Base-by-base conservation (phyloP, 257 asterid genomes). In the Nicotiana tabacum region DNA sequence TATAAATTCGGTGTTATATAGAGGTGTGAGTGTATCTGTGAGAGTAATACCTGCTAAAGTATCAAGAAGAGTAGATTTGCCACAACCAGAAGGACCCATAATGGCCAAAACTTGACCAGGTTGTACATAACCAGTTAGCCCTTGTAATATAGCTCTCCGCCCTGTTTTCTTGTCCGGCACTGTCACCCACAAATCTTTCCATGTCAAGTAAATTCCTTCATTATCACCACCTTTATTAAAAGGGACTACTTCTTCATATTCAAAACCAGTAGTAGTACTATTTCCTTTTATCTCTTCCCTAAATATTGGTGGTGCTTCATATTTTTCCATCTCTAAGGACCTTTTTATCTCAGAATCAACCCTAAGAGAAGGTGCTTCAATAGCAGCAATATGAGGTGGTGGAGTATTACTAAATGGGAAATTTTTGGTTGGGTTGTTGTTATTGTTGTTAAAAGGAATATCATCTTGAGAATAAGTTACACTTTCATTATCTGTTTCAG, bases 51-150 rank as follows among this genome's bases (percentile, higher is more conserved):
- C 93, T 66, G 93, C 93, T 81, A 91, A 81, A 3, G 94, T 85
- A 66, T 92, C 93, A n/a, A 92, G 94, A 16, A 92, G 94, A 18
- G 94, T 92, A 0, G 96, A 92, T 82, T 92, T 92, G 53, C 96
- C 96, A 64, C 88, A 89, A 2, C 96, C 96, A 2, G 96, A 92
- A 64, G 96, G 96, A 15, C 96, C 96, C 96, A 92, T 92, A 69
- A 92, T 64, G 43, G 93, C 94, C 77, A 90, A 81, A 1, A 87
- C 87, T 74, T 87, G 77, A 5, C 94, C 96, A 8, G 96, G 91
- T 51, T 55, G 83, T 7, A 85, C 94, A 82, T 89, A 90, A 3
- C 96, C 96, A 18, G 89, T 89, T 18, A 90, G 66, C 18, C 90
- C 95, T 29, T 86, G 84, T 85, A 91, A 81, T 8, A 91, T 88